A percentile compares a stretch with the other conserved stretches of the same genome.
These are phyloP conservation scores for Smithsoniella earleae DNA, from an alignment of 163 green algal species.

Conservation along the genomic window DNA sequence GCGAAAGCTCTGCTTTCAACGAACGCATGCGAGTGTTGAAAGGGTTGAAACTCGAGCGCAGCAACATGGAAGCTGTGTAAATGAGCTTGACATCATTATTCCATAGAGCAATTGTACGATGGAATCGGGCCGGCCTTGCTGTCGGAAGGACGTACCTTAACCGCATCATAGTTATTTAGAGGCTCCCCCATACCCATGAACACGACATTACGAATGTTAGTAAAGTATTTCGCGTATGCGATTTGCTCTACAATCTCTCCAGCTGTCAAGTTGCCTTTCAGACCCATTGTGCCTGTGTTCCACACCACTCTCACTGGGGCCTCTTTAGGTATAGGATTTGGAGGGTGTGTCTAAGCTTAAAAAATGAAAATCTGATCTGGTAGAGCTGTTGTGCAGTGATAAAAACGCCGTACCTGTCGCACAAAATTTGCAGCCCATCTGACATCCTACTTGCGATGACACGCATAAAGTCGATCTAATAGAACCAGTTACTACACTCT, in stretches of 20 bases:
- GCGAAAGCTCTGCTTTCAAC: too few species aligned
- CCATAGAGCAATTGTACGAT: too few species aligned
- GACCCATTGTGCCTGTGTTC: constrained; percentile 75
- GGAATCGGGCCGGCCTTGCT: too few species aligned
- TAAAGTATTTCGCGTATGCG: constrained; percentile 62
- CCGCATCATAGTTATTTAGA: constrained; percentile 86
- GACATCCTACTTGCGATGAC: constrained; percentile 84
- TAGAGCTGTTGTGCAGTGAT: too few species aligned
- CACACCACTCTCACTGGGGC: too few species aligned
- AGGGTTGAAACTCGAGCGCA: too few species aligned
- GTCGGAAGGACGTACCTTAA: constrained; percentile 43
- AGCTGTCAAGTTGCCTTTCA: constrained; percentile 67
- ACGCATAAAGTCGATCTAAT: constrained; percentile 80
- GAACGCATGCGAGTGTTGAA: too few species aligned
- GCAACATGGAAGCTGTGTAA: too few species aligned
- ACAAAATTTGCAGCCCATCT: constrained; percentile 96
- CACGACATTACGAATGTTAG: constrained; percentile 77
- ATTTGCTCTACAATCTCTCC: constrained; percentile 96
- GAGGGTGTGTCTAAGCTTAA: too few species aligned
- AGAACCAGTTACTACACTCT: constrained; percentile 37
- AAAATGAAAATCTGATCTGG: too few species aligned
- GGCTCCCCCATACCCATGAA: constrained; percentile 95
- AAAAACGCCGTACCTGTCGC: constrained; percentile 65
- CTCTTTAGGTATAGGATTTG: too few species aligned
- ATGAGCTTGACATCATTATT: too few species aligned